Base-by-base conservation (phyloP, 176 grass and related monocot species). In the Lolium multiflorum region DNA sequence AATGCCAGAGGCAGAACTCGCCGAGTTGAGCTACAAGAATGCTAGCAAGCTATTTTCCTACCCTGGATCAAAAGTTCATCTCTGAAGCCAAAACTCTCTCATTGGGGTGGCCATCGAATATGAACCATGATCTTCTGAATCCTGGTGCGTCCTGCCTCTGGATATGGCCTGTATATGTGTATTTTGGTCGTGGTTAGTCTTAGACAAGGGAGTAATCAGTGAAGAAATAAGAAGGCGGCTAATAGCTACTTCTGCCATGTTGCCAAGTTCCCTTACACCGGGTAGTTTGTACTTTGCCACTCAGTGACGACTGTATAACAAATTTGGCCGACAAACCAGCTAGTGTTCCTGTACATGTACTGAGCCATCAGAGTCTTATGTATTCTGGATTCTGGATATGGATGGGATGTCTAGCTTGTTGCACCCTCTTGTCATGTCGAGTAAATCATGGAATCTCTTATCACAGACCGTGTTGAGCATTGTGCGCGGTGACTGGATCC, bases 1-100 rank as follows among this genome's bases (percentile, higher is more conserved):
- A 88, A 94, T 96, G 87, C 72, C 90, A 24, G 80, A 94, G 59
- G 82, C 68, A 41, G 90, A 94, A 63, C 79, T 98, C 79, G 92
- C 93, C 0, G 94, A 94, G 43, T 6, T 92, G 69, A 94, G 92
- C 72, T 98, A 87, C 80, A 91, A 85, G 77, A 98, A 98, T 81
- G 92, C 94, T 18, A 79, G 58, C 47, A 91, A 88, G 38, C 81
- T 98, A 43, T 98, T 98, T 77, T 91, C 92, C 24, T 98, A 92
- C 86, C 97, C 89, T 86, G 87, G 93, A 83, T 96, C 97, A n/a
- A 98, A 94, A 86, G 64, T 94, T 81, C 48, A 77, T 35, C 51
- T 18, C 7, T 41, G 79, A 96, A 59, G 60, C 47, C 70, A 79
- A 87, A 89, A 28, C 41, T 22, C 56, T 73, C 21, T 91, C 75